These are phyloP conservation scores for Rhizopogon vinicolor DNA, from an alignment of 768 basidiomycete species.

Conservation along the genomic window DNA sequence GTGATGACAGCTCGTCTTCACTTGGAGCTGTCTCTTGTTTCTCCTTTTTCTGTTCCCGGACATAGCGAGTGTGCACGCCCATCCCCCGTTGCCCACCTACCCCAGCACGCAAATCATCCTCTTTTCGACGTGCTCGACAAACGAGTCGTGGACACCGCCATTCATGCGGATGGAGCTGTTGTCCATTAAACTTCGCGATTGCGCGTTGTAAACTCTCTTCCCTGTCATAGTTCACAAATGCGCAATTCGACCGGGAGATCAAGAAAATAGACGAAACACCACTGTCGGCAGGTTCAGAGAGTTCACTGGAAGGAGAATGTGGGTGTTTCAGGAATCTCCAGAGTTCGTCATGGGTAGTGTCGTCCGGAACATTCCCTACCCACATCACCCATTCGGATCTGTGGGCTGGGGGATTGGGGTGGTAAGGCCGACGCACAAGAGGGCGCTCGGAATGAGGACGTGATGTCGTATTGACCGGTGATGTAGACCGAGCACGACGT, in stretches of 20 bases:
- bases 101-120: slow-evolving; percentile 85
- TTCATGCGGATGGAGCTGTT: slow-evolving; percentile 64
- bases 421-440: slow-evolving; percentile 49
- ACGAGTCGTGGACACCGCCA: slow-evolving; percentile 72
- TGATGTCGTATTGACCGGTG: background rate
- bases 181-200: slow-evolving; percentile 69
- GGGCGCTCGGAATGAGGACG: slow-evolving; percentile 22
- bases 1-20: slow-evolving; percentile 3
- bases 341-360: slow-evolving; percentile 80
- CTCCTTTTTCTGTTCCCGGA: slow-evolving; percentile 47
- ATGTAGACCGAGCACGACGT: slow-evolving; percentile 1
- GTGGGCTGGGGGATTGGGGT: slow-evolving; percentile 66
- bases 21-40: slow-evolving; percentile 11
- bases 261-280: slow-evolving; percentile 87
- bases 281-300: slow-evolving; percentile 13
- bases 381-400: slow-evolving; percentile 96
- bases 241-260: slow-evolving; percentile 92
- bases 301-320: slow-evolving; percentile 6
- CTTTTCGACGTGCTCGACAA: slow-evolving; percentile 74
- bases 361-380: slow-evolving; percentile 88
- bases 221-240: slow-evolving; percentile 84
- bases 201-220: slow-evolving; percentile 60
- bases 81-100: slow-evolving; percentile 88
- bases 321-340: slow-evolving; percentile 73
- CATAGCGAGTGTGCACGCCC: slow-evolving; percentile 80